These are phyloP conservation scores for Cercospora citrullina DNA, from an alignment of 2,329 filamentous ascomycete species.

Conservation along the genomic window DNA sequence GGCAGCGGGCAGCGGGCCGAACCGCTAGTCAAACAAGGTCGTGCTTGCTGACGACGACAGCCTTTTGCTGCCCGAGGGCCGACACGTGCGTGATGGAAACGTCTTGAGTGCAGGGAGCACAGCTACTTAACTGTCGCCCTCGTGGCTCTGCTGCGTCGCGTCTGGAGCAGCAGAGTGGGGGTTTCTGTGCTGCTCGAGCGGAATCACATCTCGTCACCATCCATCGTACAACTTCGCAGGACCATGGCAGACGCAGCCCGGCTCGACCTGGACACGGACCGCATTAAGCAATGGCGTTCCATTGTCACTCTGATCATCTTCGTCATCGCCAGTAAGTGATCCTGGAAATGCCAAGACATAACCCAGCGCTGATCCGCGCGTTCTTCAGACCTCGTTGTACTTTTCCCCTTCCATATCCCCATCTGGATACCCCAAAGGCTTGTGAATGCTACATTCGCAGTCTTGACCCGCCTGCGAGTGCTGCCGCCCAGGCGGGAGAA, in stretches of 20 bases:
- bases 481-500: conserved; percentile 44
- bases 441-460: conserved; percentile 48
- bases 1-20: not conserved
- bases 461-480: conserved; percentile 53
- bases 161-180: not conserved
- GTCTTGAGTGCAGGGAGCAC: not conserved
- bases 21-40: not conserved
- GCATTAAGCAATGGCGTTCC: conserved; percentile 67
- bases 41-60: not conserved
- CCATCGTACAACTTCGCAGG: not conserved
- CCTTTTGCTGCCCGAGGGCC: not conserved
- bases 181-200: not conserved
- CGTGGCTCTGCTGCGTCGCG: not conserved
- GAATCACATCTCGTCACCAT: not conserved
- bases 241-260: conserved; percentile 14
- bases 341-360: not conserved
- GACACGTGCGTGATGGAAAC: not conserved
- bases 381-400: conserved; percentile 62
- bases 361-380: not conserved
- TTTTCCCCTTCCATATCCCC: conserved; percentile 68
- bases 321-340: conserved; percentile 65
- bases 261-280: conserved; percentile 49
- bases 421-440: conserved; percentile 58
- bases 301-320: conserved; percentile 71
- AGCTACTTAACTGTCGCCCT: conserved; percentile 5